Percentiles rank a stretch among this genome's conserved stretches.
Conservation (phyloP, 2,329 filamentous ascomycete genomes). For the Aspergillus sp. region DNA sequence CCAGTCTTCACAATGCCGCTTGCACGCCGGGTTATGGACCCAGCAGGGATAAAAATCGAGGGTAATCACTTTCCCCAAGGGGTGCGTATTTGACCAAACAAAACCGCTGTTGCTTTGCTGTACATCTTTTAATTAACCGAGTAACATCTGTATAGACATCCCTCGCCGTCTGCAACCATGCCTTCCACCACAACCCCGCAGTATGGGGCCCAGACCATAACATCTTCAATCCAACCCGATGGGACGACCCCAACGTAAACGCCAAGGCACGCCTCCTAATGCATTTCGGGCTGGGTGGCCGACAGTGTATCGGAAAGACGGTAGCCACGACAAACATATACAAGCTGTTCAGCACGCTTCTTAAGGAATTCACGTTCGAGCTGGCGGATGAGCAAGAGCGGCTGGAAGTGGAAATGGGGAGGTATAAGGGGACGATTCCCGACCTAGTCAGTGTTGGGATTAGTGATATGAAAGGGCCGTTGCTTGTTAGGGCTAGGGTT, state of each 20-base stretch:
- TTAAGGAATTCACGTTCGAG: slow-evolving; percentile 31
- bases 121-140: no score
- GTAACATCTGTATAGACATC: slow-evolving; percentile 22
- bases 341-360: slow-evolving; percentile 32
- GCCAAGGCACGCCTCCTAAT: slow-evolving; percentile 27
- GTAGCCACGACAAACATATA: slow-evolving; percentile 37
- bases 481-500: not conserved
- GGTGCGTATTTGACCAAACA: slow-evolving; percentile 11
- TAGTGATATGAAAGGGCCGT: not conserved
- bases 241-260: slow-evolving; percentile 20
- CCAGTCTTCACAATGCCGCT: slow-evolving; percentile 38
- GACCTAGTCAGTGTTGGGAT: slow-evolving; percentile 4
- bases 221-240: slow-evolving; percentile 31
- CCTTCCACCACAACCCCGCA: slow-evolving; percentile 33
- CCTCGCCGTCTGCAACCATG: slow-evolving; percentile 35
- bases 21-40: slow-evolving; percentile 26
- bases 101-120: no score
- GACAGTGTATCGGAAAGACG: slow-evolving; percentile 37
- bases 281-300: slow-evolving; percentile 35
- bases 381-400: slow-evolving; percentile 22
- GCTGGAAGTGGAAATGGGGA: not conserved
- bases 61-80: slow-evolving; percentile 26
- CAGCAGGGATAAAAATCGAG: slow-evolving; percentile 25
- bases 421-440: not conserved
- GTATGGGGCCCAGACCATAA: slow-evolving; percentile 35